Evolutionary conservation across 768 basidiomycete species (phyloP).

Genomic region (Tulasnella sp.): DNA sequence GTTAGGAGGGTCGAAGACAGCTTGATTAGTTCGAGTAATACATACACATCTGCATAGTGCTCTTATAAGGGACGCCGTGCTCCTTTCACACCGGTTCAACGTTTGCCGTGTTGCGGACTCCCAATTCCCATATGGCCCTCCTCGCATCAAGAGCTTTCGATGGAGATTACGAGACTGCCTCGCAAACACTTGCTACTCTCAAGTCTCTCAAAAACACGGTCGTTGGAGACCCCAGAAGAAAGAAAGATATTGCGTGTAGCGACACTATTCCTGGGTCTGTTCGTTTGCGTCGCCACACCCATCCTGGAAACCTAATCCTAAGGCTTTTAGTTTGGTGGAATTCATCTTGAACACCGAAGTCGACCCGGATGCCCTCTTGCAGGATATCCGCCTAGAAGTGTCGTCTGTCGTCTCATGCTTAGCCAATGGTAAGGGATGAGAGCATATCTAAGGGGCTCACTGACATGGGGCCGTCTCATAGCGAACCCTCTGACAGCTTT

Average conservation of each 20-base stretch:
- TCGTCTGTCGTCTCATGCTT: constrained; percentile 13
- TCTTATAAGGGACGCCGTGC: no score
- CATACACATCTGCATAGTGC: no score
- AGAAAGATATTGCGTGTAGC: constrained; percentile 1
- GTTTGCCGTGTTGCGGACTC: no score
- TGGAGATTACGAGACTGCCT: no score
- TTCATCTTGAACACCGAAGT: neutral
- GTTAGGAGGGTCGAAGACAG: neutral
- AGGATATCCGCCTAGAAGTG: constrained; percentile 14
- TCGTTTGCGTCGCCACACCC: neutral
- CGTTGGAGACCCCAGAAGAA: constrained; percentile 15
- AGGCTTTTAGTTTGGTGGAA: constrained; percentile 8
- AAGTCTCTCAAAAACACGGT: constrained; percentile 15
- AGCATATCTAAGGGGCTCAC: neutral
- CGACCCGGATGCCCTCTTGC: neutral
- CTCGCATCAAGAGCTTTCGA: no score
- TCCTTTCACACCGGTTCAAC: no score
- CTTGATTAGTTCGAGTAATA: no score
- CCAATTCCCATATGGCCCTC: no score
- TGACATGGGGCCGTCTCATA: neutral
- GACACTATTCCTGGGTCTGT: neutral
- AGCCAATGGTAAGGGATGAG: constrained; percentile 2
- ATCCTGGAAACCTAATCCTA: neutral
- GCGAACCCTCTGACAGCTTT: neutral
- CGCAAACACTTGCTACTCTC: neutral